Conservation (phyloP, 2,329 filamentous ascomycete genomes). For the Didymella segeticola region DNA sequence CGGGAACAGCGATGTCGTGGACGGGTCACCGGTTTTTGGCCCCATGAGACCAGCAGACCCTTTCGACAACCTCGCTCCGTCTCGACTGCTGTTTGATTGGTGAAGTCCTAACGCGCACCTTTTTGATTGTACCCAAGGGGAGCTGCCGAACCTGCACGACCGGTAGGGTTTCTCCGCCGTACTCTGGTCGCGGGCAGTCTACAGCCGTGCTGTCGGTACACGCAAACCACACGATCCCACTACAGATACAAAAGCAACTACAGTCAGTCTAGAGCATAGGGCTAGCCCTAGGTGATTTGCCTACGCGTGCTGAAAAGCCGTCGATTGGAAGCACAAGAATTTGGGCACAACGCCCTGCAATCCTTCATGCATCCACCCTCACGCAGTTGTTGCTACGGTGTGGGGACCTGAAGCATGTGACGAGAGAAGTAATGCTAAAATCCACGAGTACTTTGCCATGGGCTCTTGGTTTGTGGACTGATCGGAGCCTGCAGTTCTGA, state of each 20-base stretch:
- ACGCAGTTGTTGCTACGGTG: background rate
- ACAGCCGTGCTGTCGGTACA: background rate
- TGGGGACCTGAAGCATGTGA: background rate
- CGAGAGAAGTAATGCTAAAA: background rate
- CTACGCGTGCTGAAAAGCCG: background rate
- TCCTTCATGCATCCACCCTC: background rate
- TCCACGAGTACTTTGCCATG: background rate
- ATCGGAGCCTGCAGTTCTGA: background rate
- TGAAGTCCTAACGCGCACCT: background rate
- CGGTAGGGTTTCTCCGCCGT: background rate
- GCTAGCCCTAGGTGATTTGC: slow-evolving; percentile 2
- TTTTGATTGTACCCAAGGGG: slow-evolving; percentile 1
- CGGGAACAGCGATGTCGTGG: slow-evolving; percentile 16
- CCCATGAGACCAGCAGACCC: slow-evolving; percentile 29
- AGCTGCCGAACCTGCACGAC: background rate
- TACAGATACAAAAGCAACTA: background rate
- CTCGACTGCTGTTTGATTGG: slow-evolving; percentile 14
- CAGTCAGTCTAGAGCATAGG: background rate
- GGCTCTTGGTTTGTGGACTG: background rate
- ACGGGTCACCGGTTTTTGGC: slow-evolving; percentile 30
- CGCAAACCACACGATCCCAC: background rate
- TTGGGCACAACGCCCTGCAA: background rate
- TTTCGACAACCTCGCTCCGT: slow-evolving; percentile 8
- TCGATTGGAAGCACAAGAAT: background rate
- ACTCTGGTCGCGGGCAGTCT: background rate